Evolutionary conservation across 1,284 basidiomycete genomes (phyloP).

Genomic region (Tilletia walkeri): DNA sequence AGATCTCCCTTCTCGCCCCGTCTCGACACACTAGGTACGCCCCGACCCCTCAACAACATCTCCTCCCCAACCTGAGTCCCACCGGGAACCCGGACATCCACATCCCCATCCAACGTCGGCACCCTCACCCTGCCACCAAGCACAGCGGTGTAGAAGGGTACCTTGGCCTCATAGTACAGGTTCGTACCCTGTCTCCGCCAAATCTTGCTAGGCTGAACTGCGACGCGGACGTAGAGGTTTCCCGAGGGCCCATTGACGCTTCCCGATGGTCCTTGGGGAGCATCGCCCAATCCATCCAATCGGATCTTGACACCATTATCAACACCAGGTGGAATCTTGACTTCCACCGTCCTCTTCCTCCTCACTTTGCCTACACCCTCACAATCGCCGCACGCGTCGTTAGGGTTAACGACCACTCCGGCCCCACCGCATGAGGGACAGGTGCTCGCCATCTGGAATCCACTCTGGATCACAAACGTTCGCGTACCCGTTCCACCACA

Average conservation of each 20-base stretch:
- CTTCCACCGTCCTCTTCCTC: slow-evolving; percentile 72
- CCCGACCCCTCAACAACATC: slow-evolving; percentile 87
- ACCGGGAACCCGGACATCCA: slow-evolving; percentile 86
- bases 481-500: slow-evolving; percentile 85
- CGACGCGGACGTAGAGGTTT: slow-evolving; percentile 83
- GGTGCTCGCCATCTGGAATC: slow-evolving; percentile 96
- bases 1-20: slow-evolving; percentile 75
- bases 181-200: slow-evolving; percentile 91
- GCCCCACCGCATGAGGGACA: slow-evolving; percentile 80
- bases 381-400: slow-evolving; percentile 76
- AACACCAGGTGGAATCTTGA: slow-evolving; percentile 77
- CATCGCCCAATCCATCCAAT: slow-evolving; percentile 79
- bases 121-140: slow-evolving; percentile 80
- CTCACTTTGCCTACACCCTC: slow-evolving; percentile 84
- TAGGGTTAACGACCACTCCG: slow-evolving; percentile 76
- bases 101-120: slow-evolving; percentile 91
- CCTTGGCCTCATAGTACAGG: slow-evolving; percentile 83
- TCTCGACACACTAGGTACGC: slow-evolving; percentile 65
- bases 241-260: slow-evolving; percentile 60
- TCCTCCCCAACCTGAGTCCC: slow-evolving; percentile 97
- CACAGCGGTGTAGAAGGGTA: slow-evolving; percentile 87
- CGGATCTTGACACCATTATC: slow-evolving; percentile 96
- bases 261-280: slow-evolving; percentile 62
- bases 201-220: slow-evolving; percentile 75
- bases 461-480: slow-evolving; percentile 86